Evolutionary conservation across 2,329 filamentous ascomycete genomes (phyloP).

Genomic region (Tolypocladium amazonense): DNA sequence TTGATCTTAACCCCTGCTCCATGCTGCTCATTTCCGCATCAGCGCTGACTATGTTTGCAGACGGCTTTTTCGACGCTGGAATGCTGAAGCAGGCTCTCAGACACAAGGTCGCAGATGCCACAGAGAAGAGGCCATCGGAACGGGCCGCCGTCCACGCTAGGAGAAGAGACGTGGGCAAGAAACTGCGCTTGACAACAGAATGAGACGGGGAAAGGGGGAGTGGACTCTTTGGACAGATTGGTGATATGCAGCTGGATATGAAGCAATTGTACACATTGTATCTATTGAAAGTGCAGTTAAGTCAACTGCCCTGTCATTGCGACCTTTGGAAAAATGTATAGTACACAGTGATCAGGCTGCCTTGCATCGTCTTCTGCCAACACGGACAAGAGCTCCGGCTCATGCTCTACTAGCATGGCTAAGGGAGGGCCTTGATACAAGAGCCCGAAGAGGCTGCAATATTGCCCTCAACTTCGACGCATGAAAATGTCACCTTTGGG

Average conservation of each 20-base stretch:
- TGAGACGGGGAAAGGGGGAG: neutral
- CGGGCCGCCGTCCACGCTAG: constrained; percentile 47
- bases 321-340: too few relatives aligned
- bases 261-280: neutral
- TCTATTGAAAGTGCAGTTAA: neutral
- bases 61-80: constrained; percentile 95
- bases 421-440: too few relatives aligned
- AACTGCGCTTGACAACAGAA: constrained; percentile 37
- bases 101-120: constrained; percentile 39
- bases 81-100: constrained; percentile 86
- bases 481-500: too few relatives aligned
- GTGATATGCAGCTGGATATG: neutral
- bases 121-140: constrained; percentile 44
- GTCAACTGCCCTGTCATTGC: neutral
- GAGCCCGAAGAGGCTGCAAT: too few relatives aligned
- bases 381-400: too few relatives aligned
- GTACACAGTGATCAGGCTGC: neutral
- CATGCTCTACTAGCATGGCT: too few relatives aligned
- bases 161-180: constrained; percentile 63
- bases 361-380: neutral
- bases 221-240: neutral
- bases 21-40: neutral
- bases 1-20: neutral
- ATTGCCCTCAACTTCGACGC: too few relatives aligned
- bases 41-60: constrained; percentile 35